These are phyloP conservation scores for Suillus occidentalis DNA, from an alignment of 768 basidiomycete species.

Conservation along the genomic window DNA sequence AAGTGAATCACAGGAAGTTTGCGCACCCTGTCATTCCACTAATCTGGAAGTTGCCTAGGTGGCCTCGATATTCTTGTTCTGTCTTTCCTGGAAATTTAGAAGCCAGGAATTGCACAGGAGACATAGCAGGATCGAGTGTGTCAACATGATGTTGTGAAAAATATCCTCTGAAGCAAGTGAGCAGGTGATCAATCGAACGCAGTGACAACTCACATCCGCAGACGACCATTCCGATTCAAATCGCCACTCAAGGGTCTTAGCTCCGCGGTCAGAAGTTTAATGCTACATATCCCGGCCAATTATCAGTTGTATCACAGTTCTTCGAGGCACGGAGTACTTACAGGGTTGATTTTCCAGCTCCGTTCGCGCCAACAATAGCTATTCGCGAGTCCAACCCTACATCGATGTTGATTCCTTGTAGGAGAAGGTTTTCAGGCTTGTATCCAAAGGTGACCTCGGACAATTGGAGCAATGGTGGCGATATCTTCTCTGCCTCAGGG, in stretches of 20 bases:
- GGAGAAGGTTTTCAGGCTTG: conserved; percentile 66
- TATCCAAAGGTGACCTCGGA: conserved; percentile 92
- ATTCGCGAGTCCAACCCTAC: conserved; percentile 93
- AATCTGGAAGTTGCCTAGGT: conserved; percentile 96
- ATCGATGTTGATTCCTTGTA: conserved; percentile 84
- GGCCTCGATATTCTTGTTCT: conserved; percentile 94
- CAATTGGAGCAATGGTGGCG: conserved; percentile 91
- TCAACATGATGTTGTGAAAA: conserved; percentile 98
- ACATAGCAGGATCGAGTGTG: conserved; percentile 77
- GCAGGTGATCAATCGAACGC: conserved; percentile 8
- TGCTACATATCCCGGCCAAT: conserved; percentile 43
- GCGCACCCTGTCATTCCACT: conserved; percentile 89
- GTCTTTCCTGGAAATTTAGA: conserved; percentile 90
- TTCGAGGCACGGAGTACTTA: conserved; percentile 34
- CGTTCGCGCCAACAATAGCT: conserved; percentile 93
- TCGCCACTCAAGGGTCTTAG: conserved; percentile 74
- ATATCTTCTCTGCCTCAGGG: conserved; percentile 96
- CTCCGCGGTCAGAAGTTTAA: conserved; percentile 90
- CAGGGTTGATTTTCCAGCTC: conserved; percentile 96
- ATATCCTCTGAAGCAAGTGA: conserved; percentile 57
- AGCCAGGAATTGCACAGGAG: conserved; percentile 93
- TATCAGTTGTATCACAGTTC: not conserved
- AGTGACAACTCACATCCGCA: conserved; percentile 66
- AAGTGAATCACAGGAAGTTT: not conserved
- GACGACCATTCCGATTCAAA: conserved; percentile 86